phyloP scores from a whole-genome alignment of 2,329 filamentous ascomycete species.

The Alternaria ventricosa region DNA sequence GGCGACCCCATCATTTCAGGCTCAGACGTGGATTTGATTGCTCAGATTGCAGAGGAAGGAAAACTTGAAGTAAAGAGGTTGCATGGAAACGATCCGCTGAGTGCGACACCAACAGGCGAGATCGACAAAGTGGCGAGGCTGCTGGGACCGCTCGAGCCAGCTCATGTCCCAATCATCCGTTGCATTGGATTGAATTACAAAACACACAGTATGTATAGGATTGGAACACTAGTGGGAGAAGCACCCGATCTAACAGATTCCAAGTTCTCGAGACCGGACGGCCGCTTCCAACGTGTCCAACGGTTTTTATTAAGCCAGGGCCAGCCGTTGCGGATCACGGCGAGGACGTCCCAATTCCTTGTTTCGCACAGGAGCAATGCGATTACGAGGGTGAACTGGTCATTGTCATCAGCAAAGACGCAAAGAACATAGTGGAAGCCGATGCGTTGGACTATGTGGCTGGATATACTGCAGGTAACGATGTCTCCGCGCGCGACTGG shows the following conservation, averaged over 20 bases:
- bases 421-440: slow-evolving; percentile 53
- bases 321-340: neutral
- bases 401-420: slow-evolving; percentile 57
- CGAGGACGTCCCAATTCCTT: neutral
- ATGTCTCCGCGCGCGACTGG: slow-evolving; percentile 57
- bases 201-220: slow-evolving; percentile 37
- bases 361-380: neutral
- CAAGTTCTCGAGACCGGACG: neutral
- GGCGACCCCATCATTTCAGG: slow-evolving; percentile 1
- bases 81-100: too few relatives aligned
- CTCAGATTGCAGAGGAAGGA: slow-evolving; percentile 1
- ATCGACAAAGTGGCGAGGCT: neutral
- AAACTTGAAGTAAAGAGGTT: neutral
- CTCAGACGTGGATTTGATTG: neutral
- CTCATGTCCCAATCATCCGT: slow-evolving; percentile 51
- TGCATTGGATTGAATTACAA: slow-evolving; percentile 56
- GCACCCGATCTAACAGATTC: neutral
- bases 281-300: neutral
- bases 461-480: slow-evolving; percentile 60
- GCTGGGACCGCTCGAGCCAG: neutral
- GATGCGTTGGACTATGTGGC: slow-evolving; percentile 56
- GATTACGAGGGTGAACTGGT: slow-evolving; percentile 21
- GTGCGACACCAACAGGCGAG: neutral
- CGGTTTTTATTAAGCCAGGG: neutral
- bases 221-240: neutral